Percentiles rank a stretch among this genome's conserved stretches.
Conservation (phyloP, 345 rosid genomes). For the Populus davidiana region DNA sequence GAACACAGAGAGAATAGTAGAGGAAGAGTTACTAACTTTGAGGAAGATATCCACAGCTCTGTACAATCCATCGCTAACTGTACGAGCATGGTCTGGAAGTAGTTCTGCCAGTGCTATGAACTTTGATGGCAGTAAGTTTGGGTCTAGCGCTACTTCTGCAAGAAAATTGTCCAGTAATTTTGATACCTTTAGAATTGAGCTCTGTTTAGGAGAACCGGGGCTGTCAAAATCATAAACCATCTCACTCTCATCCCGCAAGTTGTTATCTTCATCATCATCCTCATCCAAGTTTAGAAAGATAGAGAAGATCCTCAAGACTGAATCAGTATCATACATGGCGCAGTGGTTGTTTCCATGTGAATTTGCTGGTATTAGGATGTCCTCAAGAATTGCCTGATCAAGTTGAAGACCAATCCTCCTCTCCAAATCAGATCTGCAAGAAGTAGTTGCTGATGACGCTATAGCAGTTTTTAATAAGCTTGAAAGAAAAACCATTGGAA, state of each 20-base stretch:
- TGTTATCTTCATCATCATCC: slow-evolving; percentile 62
- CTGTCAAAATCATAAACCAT: slow-evolving; percentile 87
- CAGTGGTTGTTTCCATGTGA: slow-evolving; percentile 49
- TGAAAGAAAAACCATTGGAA: slow-evolving; percentile 90
- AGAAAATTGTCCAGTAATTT: slow-evolving; percentile 80
- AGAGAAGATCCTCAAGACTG: slow-evolving; percentile 80
- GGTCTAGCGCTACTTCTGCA: slow-evolving; percentile 88
- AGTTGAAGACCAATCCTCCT: slow-evolving; percentile 86
- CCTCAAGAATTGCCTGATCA: slow-evolving; percentile 98
- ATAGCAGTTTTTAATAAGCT: slow-evolving; percentile 78
- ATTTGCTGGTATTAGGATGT: slow-evolving; percentile 72
- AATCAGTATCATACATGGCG: slow-evolving; percentile 75
- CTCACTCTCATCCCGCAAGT: slow-evolving; percentile 66
- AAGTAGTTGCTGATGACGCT: slow-evolving; percentile 57
- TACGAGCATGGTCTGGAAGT: slow-evolving; percentile 92
- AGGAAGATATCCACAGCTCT: slow-evolving; percentile 91
- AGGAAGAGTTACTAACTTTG: slow-evolving; percentile 43
- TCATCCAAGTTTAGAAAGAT: slow-evolving; percentile 83
- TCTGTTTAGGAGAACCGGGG: slow-evolving; percentile 92
- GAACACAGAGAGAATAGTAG: neutral
- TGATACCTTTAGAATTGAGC: slow-evolving; percentile 91
- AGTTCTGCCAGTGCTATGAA: slow-evolving; percentile 80
- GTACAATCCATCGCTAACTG: slow-evolving; percentile 84
- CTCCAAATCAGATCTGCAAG: slow-evolving; percentile 81
- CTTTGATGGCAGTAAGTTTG: slow-evolving; percentile 66